Base-by-base conservation (phyloP, 2,329 filamentous ascomycete genomes). In the Emmonsiellopsis sp. region DNA sequence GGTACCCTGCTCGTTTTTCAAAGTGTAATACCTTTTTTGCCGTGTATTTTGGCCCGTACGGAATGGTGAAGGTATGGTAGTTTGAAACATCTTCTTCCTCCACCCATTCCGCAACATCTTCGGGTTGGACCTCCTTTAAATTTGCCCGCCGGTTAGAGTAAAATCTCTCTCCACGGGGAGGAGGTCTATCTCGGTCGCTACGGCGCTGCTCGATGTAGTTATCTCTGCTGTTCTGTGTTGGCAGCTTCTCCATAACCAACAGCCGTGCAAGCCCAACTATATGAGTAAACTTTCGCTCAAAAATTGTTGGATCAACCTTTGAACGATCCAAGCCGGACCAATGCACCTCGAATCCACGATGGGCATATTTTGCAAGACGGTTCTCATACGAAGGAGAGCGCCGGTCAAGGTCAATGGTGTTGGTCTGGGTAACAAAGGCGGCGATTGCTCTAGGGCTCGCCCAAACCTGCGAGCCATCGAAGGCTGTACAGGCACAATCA, bases 311-410 rank as follows among this genome's bases (percentile, higher is more conserved):
- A 61, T 95, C 88, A 52, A 95, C 74, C 9, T 81, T 79, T n/a
- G 80, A 80, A 14, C 88, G 81, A 57, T 93, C 85, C 11, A 94
- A 75, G 8, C 82, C 76, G 1, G 85, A 78, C 83, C 87, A 95
- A 65, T 87, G 86, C 0, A 92, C 81, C 68, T 95, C 89, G 58
- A 95, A 95, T 13, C 88, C 87, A 43, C 88, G 77, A 63, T 87
- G 87, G 11, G 86, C 87, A 67, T 95, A 92, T 67, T 94, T 94
- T 13, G 87, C 88, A 10, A 94, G 77, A 8, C 89, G 83, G 59
- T 88, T 94, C 64, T 95, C 89, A 60, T 95, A 95, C 0, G 88
- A 93, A 0, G 88, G 88, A 14, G 87, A 92, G 42, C 89, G 82
- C 17, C 89, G 80, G 3, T 81, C 84, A 37, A 95, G 76, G 63